Percentiles rank a stretch among this genome's conserved stretches.
Evolutionary conservation across 768 basidiomycete species (phyloP).

Genomic region (Pholiota microspora): DNA sequence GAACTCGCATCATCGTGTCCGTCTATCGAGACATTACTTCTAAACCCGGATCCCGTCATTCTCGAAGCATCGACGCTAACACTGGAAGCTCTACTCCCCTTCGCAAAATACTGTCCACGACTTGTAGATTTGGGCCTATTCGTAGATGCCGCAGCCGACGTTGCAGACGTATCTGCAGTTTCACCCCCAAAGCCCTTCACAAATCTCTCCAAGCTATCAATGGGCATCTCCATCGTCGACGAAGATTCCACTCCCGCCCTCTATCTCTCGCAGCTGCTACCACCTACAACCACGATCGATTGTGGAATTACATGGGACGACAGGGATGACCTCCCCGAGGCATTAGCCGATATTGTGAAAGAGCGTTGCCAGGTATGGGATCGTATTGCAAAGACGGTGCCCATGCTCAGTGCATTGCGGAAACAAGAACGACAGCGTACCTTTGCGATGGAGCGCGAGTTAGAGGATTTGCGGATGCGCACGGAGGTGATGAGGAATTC

Average conservation of each 20-base stretch:
- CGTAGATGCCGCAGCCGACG: constrained; percentile 29
- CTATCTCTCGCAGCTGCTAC: constrained; percentile 52
- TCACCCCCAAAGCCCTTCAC: constrained; percentile 23
- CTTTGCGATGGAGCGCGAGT: constrained; percentile 38
- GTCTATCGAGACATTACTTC: constrained; percentile 37
- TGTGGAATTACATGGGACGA: constrained; percentile 50
- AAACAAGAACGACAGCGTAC: constrained; percentile 41
- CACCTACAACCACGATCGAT: constrained; percentile 38
- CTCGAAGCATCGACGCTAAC: constrained; percentile 30
- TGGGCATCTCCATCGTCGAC: constrained; percentile 49
- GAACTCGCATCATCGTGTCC: constrained; percentile 45
- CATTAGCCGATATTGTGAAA: constrained; percentile 10
- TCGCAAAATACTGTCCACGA: constrained; percentile 38
- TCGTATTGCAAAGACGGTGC: constrained; percentile 40
- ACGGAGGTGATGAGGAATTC: constrained; percentile 41
- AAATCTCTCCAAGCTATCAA: constrained; percentile 34
- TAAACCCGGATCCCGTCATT: constrained; percentile 46
- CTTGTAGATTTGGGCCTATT: constrained; percentile 41
- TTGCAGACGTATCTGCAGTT: constrained; percentile 18
- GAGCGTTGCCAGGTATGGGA: constrained; percentile 35
- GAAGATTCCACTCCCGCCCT: constrained; percentile 44
- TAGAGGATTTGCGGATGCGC: constrained; percentile 48
- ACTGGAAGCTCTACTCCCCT: constrained; percentile 36
- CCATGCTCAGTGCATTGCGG: constrained; percentile 41
- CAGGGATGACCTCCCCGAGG: not conserved